A percentile compares a stretch with the other conserved stretches of the same genome.
Conservation (phyloP, 345 rosid species). For the Citrus sp. region DNA sequence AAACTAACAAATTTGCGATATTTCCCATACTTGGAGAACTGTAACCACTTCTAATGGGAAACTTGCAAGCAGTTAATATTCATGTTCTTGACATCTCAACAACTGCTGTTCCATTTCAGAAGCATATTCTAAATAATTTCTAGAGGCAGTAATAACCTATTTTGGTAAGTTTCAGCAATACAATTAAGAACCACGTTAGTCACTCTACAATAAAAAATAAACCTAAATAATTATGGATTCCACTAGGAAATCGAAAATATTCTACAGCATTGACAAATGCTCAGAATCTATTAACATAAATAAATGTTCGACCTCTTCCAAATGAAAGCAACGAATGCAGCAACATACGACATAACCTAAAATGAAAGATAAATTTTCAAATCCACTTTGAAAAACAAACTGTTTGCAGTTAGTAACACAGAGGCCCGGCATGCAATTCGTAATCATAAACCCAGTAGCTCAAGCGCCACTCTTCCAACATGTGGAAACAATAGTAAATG, state of each 20-base stretch:
- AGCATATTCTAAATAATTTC: too few species aligned
- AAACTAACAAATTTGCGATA: background rate
- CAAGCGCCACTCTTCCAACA: background rate
- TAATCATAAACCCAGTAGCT: background rate
- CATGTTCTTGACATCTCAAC: background rate
- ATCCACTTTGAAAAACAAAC: background rate
- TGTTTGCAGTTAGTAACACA: background rate
- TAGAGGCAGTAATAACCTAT: too few species aligned
- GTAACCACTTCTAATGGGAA: background rate
- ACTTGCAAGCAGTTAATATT: background rate
- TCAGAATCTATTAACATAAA: background rate
- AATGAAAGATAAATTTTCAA: background rate
- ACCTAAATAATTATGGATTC: too few species aligned
- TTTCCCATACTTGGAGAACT: background rate
- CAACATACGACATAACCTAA: background rate
- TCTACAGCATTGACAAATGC: too few species aligned
- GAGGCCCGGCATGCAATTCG: background rate
- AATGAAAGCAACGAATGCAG: background rate
- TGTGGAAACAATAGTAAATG: background rate
- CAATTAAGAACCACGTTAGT: too few species aligned
- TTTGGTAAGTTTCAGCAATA: too few species aligned
- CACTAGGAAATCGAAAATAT: too few species aligned
- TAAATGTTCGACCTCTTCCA: slow-evolving; percentile 4
- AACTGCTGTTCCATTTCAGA: background rate
- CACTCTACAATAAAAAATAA: too few species aligned